Base-by-base conservation (phyloP, 2,329 filamentous ascomycete species). In the Zalaria obscura region DNA sequence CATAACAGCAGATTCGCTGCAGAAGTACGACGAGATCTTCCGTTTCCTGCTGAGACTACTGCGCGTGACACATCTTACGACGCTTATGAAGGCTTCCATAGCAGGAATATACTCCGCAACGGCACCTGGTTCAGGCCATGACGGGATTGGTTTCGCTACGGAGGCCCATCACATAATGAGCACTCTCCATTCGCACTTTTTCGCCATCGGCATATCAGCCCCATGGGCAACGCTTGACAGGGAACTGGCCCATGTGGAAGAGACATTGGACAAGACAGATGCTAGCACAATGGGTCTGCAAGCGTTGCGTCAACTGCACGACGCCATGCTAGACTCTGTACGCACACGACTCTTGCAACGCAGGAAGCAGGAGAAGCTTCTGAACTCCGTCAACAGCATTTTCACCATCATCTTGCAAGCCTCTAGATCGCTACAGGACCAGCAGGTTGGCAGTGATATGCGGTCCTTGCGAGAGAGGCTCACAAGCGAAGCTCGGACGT, bases 11-110 rank as follows among this genome's bases (percentile, higher is more conserved):
- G 58, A 69, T 0, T 72, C 80, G 1, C 63, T 96, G 7, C 66
- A 77, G 41, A 86, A 86, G 50, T 96, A 95, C 53, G 91, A 96
- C 57, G 70, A 72, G 37, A 72, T 95, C 31, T 96, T 95, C 65
- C 83, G 78, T 51, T 71, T 85, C 10, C 65, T 95, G 1, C 67
- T 96, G 3, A 77, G 84, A 3, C 65, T 93, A 1, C 60, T 86
- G 8, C 77, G 91, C 29, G 80, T 95, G 74, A 66, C 51, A 5
- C 73, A 80, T 51, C 67, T 73, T 2, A 73, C 65, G 27, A 55
- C 61, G 6, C 57, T 62, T 27, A 50, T 68, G 1, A 59, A 59
- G 26, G 25, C 47, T 2, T 46, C 53, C 6, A 40, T 42, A 4
- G 47, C 49, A 6, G 52, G 54, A 33, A 29, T 4, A 48, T 48